A percentile compares a stretch with the other conserved stretches of the same genome.
Evolutionary conservation across 2,329 filamentous ascomycete species (phyloP).

Genomic region (Arthrobotrys sphaeroides): DNA sequence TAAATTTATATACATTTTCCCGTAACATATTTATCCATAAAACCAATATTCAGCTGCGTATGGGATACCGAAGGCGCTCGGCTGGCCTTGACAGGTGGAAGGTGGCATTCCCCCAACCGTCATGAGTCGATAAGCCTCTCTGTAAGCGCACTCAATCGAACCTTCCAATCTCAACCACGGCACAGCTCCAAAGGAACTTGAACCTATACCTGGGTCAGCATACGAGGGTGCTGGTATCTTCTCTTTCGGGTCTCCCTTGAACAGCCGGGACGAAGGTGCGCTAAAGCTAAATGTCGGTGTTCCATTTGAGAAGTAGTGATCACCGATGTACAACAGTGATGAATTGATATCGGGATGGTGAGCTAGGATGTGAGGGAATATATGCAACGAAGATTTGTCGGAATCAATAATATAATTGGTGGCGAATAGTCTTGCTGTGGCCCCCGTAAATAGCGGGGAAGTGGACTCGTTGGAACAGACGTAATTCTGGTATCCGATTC

Average conservation of each 20-base stretch:
- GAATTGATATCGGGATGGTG: background rate
- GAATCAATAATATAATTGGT: background rate
- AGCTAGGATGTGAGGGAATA: background rate
- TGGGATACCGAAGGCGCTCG: background rate
- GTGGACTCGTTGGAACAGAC: background rate
- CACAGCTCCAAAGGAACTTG: background rate
- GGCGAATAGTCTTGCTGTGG: background rate
- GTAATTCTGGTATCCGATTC: slow-evolving; percentile 3
- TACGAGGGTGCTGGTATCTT: background rate
- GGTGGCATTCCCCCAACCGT: background rate
- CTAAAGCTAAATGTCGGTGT: background rate
- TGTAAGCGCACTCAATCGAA: background rate
- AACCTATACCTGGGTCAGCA: background rate
- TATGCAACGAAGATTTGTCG: background rate
- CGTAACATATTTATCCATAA: slow-evolving; percentile 5
- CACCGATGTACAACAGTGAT: background rate
- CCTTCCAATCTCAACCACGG: slow-evolving; percentile 1
- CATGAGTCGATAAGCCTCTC: slow-evolving; percentile 6
- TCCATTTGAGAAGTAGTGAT: slow-evolving; percentile 3
- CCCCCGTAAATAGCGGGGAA: background rate
- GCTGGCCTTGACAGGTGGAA: background rate
- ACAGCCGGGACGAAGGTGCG: background rate
- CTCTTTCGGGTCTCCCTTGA: background rate
- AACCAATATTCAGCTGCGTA: slow-evolving; percentile 30
- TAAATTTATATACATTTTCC: background rate